Evolutionary conservation across 345 rosid species (phyloP), one percentile per base, ranked within the genome.

Genomic region (Camelina neglecta): DNA sequence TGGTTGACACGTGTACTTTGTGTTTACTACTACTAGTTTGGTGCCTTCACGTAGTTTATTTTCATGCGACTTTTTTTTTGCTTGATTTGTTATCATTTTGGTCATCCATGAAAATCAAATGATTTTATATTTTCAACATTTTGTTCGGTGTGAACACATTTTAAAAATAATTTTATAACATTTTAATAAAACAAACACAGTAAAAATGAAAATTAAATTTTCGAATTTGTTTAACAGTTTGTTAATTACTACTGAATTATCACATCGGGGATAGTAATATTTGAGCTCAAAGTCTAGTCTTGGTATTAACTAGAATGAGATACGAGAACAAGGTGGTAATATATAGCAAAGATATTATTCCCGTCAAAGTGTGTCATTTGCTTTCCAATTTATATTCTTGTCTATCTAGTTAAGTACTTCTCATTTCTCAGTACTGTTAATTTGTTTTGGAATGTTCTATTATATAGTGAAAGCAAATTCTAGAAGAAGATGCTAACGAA

Each of bases 1-100:
- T 64, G 38, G 36, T 53, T 64, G 84, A 84, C 96, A 88, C 91
- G 89, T 87, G 93, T 82, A 5, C 79, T 7, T 64, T 29, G 60
- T 77, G 71, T 47, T 76, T 33, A 6, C 36, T 33, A 1, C 73
- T 75, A 74, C 80, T 84, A 79, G 77, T 88, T 86, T 66, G 53
- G 78, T 86, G 85, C 85, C 88, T 85, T 81, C 87, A 72, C 87
- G 85, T 77, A 47, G 56, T 81, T 65, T 67, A 64, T 69, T 65
- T 72, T 82, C 50, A 31, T 53, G 55, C 57, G 18, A 56, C 38
- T 67, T 76, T 69, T 67, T 77, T 38, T 33, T 26, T 26, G 33
- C 67, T 57, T 18, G 23, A 69, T 77, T 76, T 76, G 47, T 54
- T 79, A 55, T 71, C 55, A 38, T 45, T 33, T 71, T 47, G 8